phyloP scores from a whole-genome alignment of 306 rosid genomes.

The Leucaena leucocephala region DNA sequence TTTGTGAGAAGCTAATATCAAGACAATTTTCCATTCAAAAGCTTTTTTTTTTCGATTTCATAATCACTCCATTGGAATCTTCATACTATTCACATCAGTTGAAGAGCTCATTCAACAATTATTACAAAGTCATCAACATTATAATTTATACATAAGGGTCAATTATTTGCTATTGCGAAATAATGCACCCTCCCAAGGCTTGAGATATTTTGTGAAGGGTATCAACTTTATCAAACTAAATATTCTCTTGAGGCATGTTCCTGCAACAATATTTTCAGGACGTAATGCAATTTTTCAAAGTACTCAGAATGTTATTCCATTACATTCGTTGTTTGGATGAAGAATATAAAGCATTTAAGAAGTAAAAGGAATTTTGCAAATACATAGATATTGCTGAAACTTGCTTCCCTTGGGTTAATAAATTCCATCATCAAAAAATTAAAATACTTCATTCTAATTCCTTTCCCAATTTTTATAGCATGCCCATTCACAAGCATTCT shows the following conservation, averaged over 20 bases:
- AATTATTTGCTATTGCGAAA: conserved; percentile 1
- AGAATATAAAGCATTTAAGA: background rate
- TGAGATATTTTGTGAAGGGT: background rate
- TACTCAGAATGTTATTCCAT: background rate
- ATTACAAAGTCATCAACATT: background rate
- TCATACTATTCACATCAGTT: background rate
- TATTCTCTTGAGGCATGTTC: background rate
- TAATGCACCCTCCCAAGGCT: conserved; percentile 10
- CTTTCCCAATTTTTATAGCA: background rate
- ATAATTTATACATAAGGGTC: background rate
- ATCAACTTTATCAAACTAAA: background rate
- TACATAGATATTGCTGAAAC: background rate
- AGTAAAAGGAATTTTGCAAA: background rate
- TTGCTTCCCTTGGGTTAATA: background rate
- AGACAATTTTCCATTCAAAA: background rate
- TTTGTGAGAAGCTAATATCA: background rate
- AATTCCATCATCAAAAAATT: background rate
- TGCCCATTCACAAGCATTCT: conserved; percentile 27
- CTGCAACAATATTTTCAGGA: background rate
- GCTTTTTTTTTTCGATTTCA: background rate
- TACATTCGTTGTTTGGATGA: background rate
- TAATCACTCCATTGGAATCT: conserved; percentile 5
- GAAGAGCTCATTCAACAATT: background rate
- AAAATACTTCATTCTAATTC: conserved; percentile 22
- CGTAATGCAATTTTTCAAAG: background rate